Evolutionary conservation across 1,284 basidiomycete genomes (phyloP), one percentile per base, ranked within the genome.

Genomic region (Ustilago nuda): DNA sequence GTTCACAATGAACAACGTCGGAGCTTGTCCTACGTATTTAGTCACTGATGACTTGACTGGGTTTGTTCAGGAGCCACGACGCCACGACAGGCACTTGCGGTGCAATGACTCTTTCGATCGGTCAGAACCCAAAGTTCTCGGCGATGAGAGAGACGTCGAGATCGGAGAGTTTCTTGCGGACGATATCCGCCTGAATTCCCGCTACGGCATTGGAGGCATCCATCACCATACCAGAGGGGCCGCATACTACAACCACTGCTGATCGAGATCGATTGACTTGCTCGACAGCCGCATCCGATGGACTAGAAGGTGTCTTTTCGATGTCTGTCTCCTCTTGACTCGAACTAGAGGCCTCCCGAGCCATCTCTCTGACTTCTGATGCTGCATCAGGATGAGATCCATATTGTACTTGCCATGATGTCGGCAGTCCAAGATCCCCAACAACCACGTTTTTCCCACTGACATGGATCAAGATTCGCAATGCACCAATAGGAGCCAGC

Each of bases 171-270:
- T 55, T 60, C 11, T 72, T 68, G 17, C 72, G 65, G 5, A 63
- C 33, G n/a, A 78, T 67, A 17, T 75, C 60, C 13, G 57, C 48
- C 55, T 78, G 76, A 6, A 75, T 35, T 9, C 33, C 23, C 15
- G 72, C 72, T 17, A 66, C 63, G 5, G 60, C 66, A 27, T 74
- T 74, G 13, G 67, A 66, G n/a, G 76, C 68, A 50, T 78, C 76
- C 6, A 41, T n/a, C 4, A 69, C 72, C 71, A 78, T 78, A 5
- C 64, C 64, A 6, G 43, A 33, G 27, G 76, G 76, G 0, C 76
- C 76, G 30, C 76, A 78, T 3, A 72, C 72, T 9, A 78, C 67
- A 11, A 72, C 56, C 13, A 68, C 72, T 8, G 65, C 65, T 4
- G 76, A 71, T 5, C 30, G n/a, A 17, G 66, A 54, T 4, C 11